Evolutionary conservation across 2,329 filamentous ascomycete species (phyloP), one percentile per base, ranked within the genome.

Genomic region (Cercospora zeina): DNA sequence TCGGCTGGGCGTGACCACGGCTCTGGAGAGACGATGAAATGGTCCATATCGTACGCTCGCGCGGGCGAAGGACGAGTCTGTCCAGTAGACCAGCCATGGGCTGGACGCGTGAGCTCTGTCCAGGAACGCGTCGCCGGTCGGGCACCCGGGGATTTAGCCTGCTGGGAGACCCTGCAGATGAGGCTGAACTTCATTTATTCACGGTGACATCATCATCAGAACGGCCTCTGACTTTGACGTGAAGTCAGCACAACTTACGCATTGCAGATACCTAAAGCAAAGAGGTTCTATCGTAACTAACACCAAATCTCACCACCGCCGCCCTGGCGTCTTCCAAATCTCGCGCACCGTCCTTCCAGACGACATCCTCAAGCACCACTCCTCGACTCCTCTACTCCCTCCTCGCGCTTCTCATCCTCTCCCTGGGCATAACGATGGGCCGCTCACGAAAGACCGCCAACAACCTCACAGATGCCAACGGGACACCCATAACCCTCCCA

Each of bases 401-500:
- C 57, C n/a, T 60, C 37, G 34, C 47, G 16, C 36, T 64, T 56
- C 59, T 67, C 19, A 14, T 47, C 57, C 36, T 58, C 54, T 8
- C 60, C 30, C 14, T 63, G 47, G 59, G 63, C 59, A 59, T 62
- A 36, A 70, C 47, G 19, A 68, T 68, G 66, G 64, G 51, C 19
- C 66, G 66, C 51, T 59, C 53, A 24, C 56, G 51, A 36, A 55
- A 62, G 49, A 54, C 49, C 34, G 34, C 34, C 59, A 19, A 45
- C 24, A 57, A 65, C 67, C 54, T 59, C 16, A 49, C 53, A 31
- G 16, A 37, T n/a, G 55, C 65, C 39, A 66, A 71, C 9, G 70
- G 71, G 10, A 72, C 76, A 10, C 72, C 75, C 36, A 73, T 74
- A 2, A 75, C 75, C 7, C 72, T 73, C 4, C 73, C 76, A 1